Conservation (phyloP, 2,329 filamentous ascomycete genomes). For the Cryphonectria carpinicola region DNA sequence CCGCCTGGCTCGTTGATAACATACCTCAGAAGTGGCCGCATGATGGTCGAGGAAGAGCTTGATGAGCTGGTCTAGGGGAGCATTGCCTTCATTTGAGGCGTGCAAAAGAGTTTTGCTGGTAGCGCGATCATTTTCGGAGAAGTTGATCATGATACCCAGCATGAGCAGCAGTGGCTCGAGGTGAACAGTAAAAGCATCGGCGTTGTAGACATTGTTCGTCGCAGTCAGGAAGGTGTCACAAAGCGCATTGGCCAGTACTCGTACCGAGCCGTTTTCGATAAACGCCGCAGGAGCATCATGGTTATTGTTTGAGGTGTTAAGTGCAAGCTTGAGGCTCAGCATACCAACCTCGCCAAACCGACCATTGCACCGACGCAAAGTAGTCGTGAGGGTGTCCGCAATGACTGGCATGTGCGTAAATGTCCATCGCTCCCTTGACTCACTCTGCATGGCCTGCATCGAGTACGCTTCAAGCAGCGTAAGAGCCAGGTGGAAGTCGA, state of each 20-base stretch:
- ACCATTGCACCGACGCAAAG: slow-evolving; percentile 40
- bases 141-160: slow-evolving; percentile 83
- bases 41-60: slow-evolving; percentile 70
- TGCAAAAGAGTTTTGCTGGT: slow-evolving; percentile 58
- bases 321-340: slow-evolving; percentile 69
- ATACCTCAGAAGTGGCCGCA: slow-evolving; percentile 69
- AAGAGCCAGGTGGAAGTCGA: slow-evolving; percentile 50
- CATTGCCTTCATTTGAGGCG: slow-evolving; percentile 40
- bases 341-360: slow-evolving; percentile 47
- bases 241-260: slow-evolving; percentile 53
- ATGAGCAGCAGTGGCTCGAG: slow-evolving; percentile 77
- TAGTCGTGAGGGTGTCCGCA: slow-evolving; percentile 50
- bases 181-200: slow-evolving; percentile 52
- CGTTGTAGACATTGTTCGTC: slow-evolving; percentile 51
- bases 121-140: slow-evolving; percentile 74
- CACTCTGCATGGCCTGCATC: slow-evolving; percentile 50
- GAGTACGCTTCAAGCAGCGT: slow-evolving; percentile 59
- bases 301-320: slow-evolving; percentile 87
- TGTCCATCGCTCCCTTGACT: slow-evolving; percentile 50
- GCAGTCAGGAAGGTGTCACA: slow-evolving; percentile 55
- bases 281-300: slow-evolving; percentile 70
- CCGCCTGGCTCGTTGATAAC: slow-evolving; percentile 31
- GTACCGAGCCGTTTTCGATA: slow-evolving; percentile 60
- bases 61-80: slow-evolving; percentile 63
- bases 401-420: slow-evolving; percentile 55